Evolutionary conservation across 2,329 filamentous ascomycete genomes (phyloP).

Genomic region (Cercospora sp.): DNA sequence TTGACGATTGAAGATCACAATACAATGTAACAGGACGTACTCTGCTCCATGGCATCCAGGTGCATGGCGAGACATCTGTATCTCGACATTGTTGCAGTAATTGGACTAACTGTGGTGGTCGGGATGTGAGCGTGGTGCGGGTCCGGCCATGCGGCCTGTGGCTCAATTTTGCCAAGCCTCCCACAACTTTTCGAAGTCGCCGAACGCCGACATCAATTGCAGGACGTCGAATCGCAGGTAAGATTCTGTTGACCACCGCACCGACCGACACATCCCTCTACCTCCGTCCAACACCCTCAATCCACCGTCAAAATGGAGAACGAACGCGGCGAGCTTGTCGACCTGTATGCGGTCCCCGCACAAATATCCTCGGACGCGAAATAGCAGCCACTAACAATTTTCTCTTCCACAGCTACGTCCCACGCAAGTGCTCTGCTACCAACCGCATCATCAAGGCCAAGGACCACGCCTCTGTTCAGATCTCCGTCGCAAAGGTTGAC

Average conservation of each 20-base stretch:
- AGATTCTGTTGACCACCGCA: not conserved
- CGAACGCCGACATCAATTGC: not conserved
- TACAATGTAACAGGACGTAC: not conserved
- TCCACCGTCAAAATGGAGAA: conserved; percentile 78
- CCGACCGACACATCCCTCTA: not conserved
- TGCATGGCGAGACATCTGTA: not conserved
- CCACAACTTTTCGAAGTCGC: conserved; percentile 7
- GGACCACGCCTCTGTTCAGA: conserved; percentile 98
- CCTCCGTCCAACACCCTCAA: conserved; percentile 12
- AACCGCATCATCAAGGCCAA: conserved; percentile 99
- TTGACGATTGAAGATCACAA: not conserved
- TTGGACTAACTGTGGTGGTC: not conserved
- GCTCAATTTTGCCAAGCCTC: conserved; percentile 1
- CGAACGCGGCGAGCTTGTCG: conserved; percentile 99
- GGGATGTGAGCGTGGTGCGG: not conserved
- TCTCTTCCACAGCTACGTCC: conserved; percentile 72
- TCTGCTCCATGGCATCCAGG: not conserved
- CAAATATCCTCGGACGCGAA: conserved; percentile 11
- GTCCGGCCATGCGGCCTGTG: not conserved
- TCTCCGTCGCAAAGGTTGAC: conserved; percentile 96
- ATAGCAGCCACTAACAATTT: conserved; percentile 35
- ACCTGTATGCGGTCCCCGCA: conserved; percentile 69
- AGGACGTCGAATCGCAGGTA: not conserved
- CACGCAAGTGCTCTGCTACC: conserved; percentile 97
- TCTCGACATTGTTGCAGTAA: not conserved